These are phyloP conservation scores for Omphalotus olearius DNA, from an alignment of 1,284 basidiomycete species.

Conservation along the genomic window DNA sequence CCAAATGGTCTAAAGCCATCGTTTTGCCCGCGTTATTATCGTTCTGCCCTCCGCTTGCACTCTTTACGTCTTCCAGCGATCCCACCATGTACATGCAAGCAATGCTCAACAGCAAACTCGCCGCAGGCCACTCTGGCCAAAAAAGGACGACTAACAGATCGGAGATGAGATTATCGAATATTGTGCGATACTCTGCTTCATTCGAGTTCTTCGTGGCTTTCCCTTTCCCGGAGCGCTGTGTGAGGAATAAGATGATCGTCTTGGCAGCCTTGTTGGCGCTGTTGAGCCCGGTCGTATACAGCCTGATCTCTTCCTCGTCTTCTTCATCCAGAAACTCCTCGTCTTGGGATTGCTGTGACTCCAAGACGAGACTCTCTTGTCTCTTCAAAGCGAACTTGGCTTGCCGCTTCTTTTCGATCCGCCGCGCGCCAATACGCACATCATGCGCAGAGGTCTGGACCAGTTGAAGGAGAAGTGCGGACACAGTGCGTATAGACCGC, in stretches of 20 bases:
- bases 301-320: constrained; percentile 63
- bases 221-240: constrained; percentile 79
- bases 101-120: constrained; percentile 75
- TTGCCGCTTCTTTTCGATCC: constrained; percentile 58
- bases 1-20: constrained; percentile 90
- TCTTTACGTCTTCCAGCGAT: constrained; percentile 30
- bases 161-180: constrained; percentile 86
- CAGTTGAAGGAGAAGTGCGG: constrained; percentile 90
- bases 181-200: constrained; percentile 86
- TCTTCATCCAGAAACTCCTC: constrained; percentile 60
- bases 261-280: constrained; percentile 81
- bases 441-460: constrained; percentile 90
- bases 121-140: constrained; percentile 97
- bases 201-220: constrained; percentile 85
- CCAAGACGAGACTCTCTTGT: constrained; percentile 51
- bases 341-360: constrained; percentile 29
- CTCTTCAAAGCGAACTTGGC: constrained; percentile 55
- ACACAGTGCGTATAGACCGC: constrained; percentile 86
- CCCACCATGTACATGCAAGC: constrained; percentile 82
- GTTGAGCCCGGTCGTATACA: constrained; percentile 68
- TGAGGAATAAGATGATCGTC: constrained; percentile 81
- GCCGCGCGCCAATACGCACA: constrained; percentile 58
- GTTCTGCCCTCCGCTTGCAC: constrained; percentile 23
- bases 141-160: constrained; percentile 89
- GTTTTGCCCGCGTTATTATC: constrained; percentile 83